phyloP scores from a whole-genome alignment of 2,329 filamentous ascomycete genomes.

The Microdochium nivale region DNA sequence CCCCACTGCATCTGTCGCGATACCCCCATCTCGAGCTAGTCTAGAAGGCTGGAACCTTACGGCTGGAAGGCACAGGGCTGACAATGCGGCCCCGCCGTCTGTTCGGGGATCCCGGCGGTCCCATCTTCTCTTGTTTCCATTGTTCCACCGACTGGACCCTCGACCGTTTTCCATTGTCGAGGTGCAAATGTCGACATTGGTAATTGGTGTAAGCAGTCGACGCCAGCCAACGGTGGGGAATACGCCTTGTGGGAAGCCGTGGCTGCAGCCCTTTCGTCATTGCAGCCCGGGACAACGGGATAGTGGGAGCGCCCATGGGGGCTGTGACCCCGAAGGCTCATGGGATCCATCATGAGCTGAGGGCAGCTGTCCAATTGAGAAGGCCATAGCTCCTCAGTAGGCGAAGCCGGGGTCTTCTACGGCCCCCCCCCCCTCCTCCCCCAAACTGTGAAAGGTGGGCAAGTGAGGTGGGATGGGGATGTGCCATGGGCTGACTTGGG shows the following conservation, averaged over 20 bases:
- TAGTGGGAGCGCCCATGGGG: background rate
- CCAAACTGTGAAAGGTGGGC: background rate
- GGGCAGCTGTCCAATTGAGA: background rate
- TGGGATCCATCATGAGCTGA: constrained; percentile 1
- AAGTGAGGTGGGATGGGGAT: too few species aligned
- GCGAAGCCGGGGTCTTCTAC: background rate
- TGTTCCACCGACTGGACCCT: too few species aligned
- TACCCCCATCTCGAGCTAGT: too few species aligned
- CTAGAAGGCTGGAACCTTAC: too few species aligned
- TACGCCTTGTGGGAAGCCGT: background rate
- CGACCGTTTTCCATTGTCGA: too few species aligned
- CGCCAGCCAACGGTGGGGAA: background rate
- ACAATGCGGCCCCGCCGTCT: too few species aligned
- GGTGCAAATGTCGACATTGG: background rate
- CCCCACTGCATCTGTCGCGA: too few species aligned
- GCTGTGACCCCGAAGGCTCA: background rate
- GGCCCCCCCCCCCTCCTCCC: background rate
- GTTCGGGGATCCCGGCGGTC: too few species aligned
- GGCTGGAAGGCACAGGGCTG: too few species aligned
- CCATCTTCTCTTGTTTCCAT: too few species aligned
- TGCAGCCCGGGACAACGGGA: background rate
- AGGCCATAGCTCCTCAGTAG: background rate
- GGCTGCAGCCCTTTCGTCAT: background rate
- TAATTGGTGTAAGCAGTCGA: background rate
- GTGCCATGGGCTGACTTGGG: too few species aligned